Conservation (phyloP, 2,329 filamentous ascomycete species). For the Exophiala sideris region DNA sequence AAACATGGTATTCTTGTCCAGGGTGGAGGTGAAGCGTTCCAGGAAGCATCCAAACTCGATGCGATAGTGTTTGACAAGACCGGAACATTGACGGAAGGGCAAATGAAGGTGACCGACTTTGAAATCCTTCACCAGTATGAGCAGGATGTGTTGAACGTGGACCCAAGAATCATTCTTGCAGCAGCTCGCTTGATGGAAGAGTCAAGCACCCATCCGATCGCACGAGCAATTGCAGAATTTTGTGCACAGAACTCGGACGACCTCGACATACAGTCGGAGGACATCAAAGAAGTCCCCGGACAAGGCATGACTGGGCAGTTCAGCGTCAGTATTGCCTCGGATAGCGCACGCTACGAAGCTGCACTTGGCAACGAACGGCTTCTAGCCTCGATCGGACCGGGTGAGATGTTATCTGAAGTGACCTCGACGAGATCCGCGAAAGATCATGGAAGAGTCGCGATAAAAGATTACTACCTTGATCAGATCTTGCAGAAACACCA, state of each 20-base stretch:
- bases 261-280: slow-evolving; percentile 31
- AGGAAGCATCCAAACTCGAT: slow-evolving; percentile 74
- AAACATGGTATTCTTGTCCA: slow-evolving; percentile 77
- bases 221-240: slow-evolving; percentile 52
- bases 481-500: slow-evolving; percentile 16
- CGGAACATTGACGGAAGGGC: slow-evolving; percentile 71
- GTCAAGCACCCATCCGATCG: slow-evolving; percentile 59
- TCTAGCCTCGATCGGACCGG: slow-evolving; percentile 32
- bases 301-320: slow-evolving; percentile 57
- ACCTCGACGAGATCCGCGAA: neutral
- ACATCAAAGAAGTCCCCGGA: slow-evolving; percentile 54
- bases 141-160: slow-evolving; percentile 4
- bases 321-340: slow-evolving; percentile 30
- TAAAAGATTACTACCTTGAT: slow-evolving; percentile 13
- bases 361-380: slow-evolving; percentile 59
- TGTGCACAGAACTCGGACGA: slow-evolving; percentile 35
- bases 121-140: slow-evolving; percentile 35
- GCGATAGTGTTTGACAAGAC: slow-evolving; percentile 88
- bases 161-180: slow-evolving; percentile 41
- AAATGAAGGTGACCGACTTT: slow-evolving; percentile 54
- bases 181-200: slow-evolving; percentile 54
- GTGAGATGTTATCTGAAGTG: neutral
- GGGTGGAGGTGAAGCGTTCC: slow-evolving; percentile 80
- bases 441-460: neutral
- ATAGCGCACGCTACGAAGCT: slow-evolving; percentile 39